Base-by-base conservation (phyloP, 2,329 filamentous ascomycete genomes). In the Colletotrichum karsti region DNA sequence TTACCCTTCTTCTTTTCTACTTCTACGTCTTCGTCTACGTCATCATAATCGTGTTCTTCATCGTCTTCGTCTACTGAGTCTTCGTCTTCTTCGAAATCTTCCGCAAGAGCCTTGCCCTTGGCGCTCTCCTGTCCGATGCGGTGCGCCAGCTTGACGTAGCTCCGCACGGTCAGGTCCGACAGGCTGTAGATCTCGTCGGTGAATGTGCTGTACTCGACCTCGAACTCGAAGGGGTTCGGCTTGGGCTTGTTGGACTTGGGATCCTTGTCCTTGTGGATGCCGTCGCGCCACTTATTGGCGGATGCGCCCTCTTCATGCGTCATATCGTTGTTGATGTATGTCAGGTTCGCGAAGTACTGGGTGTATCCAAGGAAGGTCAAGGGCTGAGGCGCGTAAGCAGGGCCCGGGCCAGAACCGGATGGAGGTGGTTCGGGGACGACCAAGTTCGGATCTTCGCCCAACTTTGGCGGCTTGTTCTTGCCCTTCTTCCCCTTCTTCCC, bases 291-390 rank as follows among this genome's bases (percentile, higher is more conserved):
- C 69, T 83, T 84, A 30, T 75, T 71, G 7, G 75, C 48, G 7
- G 79, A 78, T n/a, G 77, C 70, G 9, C 71, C 70, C 3, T 74
- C 75, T 9, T 77, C 74, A 18, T 72, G 73, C 2, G 79, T 75
- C 53, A 90, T 85, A 67, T 92, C 88, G 73, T 94, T 93, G 80
- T 98, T 97, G 80, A 97, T 91, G 66, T 89, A 82, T 0, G 95
- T 98, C n/a, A 99, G 82, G 77, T 99, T 99, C 69, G 95, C 94
- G 78, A 90, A 98, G 79, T 97, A 98, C 75, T 99, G 96, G 4
- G 90, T 94, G 78, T 94, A 98, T 5, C 93, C 90, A 3, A 92
- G 85, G 69, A 95, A 84, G 0, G 93, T 93, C 39, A 98, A 84
- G 0, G 93, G 84, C 77, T 99, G 96, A 7, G 92, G 90, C 20